phyloP scores from a whole-genome alignment of 1,284 basidiomycete species.

The Melampsora larici-populina region DNA sequence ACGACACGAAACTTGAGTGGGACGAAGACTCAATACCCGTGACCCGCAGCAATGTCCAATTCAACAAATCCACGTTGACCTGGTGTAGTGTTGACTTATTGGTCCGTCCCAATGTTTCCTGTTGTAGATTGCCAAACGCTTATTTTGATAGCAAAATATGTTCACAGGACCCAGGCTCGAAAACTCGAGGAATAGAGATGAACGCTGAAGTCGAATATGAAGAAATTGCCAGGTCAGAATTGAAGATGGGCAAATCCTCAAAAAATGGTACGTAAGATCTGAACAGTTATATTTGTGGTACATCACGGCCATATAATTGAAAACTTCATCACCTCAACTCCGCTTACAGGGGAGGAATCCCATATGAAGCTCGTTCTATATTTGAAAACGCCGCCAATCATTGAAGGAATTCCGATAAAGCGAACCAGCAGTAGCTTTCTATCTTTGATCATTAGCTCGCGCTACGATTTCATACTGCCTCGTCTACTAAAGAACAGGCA shows the following conservation, averaged over 20 bases:
- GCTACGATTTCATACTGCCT: neutral
- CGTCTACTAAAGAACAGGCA: constrained; percentile 18
- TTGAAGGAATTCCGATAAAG: constrained; percentile 5
- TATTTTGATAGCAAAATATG: constrained; percentile 1
- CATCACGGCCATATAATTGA: neutral
- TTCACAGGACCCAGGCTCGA: neutral
- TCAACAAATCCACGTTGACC: constrained; percentile 34
- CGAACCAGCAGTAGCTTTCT: neutral
- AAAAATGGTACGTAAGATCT: neutral
- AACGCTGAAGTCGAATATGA: constrained; percentile 33
- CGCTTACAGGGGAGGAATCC: constrained; percentile 10
- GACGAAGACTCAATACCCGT: constrained; percentile 9
- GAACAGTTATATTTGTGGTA: neutral
- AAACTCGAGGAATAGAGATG: constrained; percentile 2
- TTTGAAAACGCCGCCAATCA: neutral
- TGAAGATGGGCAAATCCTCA: neutral
- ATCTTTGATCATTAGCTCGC: constrained; percentile 1
- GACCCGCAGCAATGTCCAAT: constrained; percentile 18
- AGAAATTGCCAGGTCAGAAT: constrained; percentile 1
- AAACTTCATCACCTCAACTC: neutral
- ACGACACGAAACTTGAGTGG: constrained; percentile 12
- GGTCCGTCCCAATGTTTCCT: neutral
- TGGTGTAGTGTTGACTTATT: constrained; percentile 24
- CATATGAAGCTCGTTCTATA: constrained; percentile 17
- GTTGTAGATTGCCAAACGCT: neutral